Percentiles rank a stretch among this genome's conserved stretches.
Evolutionary conservation across 768 basidiomycete genomes (phyloP).

Genomic region (Tremella yokohamensis): DNA sequence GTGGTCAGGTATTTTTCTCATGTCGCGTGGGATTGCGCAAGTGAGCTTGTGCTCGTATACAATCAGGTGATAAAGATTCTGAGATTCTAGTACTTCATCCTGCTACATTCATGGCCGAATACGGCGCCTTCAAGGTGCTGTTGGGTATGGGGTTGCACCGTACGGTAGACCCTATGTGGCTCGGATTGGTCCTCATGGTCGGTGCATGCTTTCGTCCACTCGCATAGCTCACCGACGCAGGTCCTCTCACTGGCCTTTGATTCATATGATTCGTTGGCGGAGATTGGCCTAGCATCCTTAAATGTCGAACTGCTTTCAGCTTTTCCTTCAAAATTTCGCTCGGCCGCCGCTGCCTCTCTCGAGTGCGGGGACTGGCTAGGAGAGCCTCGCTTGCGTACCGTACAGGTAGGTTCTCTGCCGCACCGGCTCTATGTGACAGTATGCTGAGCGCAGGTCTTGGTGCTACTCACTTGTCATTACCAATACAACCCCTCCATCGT

Average conservation of each 20-base stretch:
- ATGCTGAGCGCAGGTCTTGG: conserved; percentile 2
- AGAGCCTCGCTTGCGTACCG: neutral
- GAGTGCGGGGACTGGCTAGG: conserved; percentile 6
- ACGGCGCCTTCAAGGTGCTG: neutral
- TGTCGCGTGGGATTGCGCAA: conserved; percentile 6
- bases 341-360: neutral
- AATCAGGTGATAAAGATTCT: neutral
- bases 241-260: conserved; percentile 4
- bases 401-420: neutral
- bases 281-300: neutral
- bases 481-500: neutral
- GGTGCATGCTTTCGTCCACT: neutral
- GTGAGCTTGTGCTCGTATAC: neutral
- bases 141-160: neutral
- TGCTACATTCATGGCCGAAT: conserved; percentile 3
- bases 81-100: conserved; percentile 2
- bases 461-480: neutral
- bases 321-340: neutral
- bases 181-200: neutral
- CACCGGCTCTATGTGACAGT: too few species aligned
- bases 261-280: conserved; percentile 2
- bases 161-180: conserved; percentile 2
- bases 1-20: conserved; percentile 1
- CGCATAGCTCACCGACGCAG: neutral
- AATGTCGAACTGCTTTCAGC: neutral